Base-by-base conservation (phyloP, 2,329 filamentous ascomycete species). In the Torrubiellomyces zombiae region DNA sequence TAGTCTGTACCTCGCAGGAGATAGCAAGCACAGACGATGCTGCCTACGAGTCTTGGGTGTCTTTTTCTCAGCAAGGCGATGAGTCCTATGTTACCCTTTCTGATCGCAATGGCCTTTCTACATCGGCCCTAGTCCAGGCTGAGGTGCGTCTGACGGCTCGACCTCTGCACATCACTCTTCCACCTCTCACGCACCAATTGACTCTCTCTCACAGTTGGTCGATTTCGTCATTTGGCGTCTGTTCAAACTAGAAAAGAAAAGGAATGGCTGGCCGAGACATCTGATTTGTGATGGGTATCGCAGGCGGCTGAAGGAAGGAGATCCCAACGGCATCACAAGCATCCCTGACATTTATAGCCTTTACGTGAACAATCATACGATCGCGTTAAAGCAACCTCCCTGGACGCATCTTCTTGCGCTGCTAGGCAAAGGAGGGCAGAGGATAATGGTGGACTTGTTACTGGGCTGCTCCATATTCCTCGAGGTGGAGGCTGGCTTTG, bases 201-300 rank as follows among this genome's bases (percentile, higher is more conserved):
- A 16, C 10, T 24, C 14, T n/a, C 6, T 17, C 5, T 14, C n/a
- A 26, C 37, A 83, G 76, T 66, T 86, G 37, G 60, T 86, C 21
- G 75, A 85, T 41, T 82, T 79, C 46, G 65, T 67, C 15, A 68
- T 94, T 20, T 83, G 76, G 69, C 60, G 67, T 7, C 56, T 93
- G 2, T 93, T 92, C 47, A 67, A 65, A 9, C 61, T 65, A 36
- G 50, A 56, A 10, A 53, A 58, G 16, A 44, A 15, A 51, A 49
- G 30, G 47, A 56, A 35, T 7, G 18, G 33, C 24, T 67, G 63
- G 40, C 74, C 76, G 2, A 64, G 67, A 25, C 80, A 94, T 50
- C 41, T 93, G 5, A 63, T 98, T 4, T 85, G 81, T 37, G 75
- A 92, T 56, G 86, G 86, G 14, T 92, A 75, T 38, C 69, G 75